Percentiles rank a stretch among this genome's conserved stretches.
Conservation (phyloP, 352 stramenopile species). For the Elongisporangium prolatum region DNA sequence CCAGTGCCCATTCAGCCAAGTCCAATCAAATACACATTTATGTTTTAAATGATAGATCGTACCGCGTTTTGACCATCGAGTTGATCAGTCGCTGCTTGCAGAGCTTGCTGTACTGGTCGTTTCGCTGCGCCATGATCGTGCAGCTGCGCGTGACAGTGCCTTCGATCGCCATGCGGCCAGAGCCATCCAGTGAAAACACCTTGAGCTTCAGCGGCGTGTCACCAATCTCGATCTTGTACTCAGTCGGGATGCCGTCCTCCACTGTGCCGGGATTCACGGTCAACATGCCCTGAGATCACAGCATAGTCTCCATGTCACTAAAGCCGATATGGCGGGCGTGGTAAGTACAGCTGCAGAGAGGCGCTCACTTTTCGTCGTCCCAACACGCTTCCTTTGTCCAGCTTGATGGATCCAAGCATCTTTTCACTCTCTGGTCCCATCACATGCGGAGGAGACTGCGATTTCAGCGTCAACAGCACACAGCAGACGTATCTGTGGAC, state of each 20-base stretch:
- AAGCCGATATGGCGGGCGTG: background rate
- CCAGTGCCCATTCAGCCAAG: background rate
- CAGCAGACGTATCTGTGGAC: background rate
- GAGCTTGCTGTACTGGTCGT: slow-evolving; percentile 83
- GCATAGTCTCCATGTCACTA: slow-evolving; percentile 3
- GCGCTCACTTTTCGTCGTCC: slow-evolving; percentile 62
- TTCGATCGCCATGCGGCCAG: slow-evolving; percentile 83
- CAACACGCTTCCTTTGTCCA: slow-evolving; percentile 67
- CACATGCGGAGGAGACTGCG: background rate
- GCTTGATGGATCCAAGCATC: slow-evolving; percentile 80
- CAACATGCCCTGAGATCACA: slow-evolving; percentile 47
- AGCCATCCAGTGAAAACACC: slow-evolving; percentile 82
- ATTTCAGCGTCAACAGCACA: background rate
- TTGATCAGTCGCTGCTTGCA: slow-evolving; percentile 83
- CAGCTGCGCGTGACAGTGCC: slow-evolving; percentile 84
- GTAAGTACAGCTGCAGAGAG: background rate
- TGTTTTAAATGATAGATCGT: background rate
- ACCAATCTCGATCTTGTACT: slow-evolving; percentile 79
- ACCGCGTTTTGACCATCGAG: slow-evolving; percentile 82
- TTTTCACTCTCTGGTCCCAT: slow-evolving; percentile 64
- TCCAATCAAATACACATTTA: background rate
- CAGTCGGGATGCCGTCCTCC: slow-evolving; percentile 70
- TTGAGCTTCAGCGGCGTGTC: slow-evolving; percentile 78
- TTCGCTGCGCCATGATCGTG: slow-evolving; percentile 79
- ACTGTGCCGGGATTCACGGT: slow-evolving; percentile 74